phyloP scores from a whole-genome alignment of 306 rosid species.

The Potentilla sterilis region DNA sequence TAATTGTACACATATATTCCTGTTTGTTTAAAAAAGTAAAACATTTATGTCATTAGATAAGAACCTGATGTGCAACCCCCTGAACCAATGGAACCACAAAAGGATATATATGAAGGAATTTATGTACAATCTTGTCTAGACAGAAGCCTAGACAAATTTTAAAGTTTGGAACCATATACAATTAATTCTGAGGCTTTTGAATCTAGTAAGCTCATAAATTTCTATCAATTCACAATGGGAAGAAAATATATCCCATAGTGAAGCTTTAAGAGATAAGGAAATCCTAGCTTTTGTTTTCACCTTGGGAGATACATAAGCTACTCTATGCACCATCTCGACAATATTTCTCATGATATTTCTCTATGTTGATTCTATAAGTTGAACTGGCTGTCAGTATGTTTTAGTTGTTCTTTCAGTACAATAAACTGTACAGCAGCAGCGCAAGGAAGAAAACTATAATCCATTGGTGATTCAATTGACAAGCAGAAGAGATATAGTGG shows the following conservation, averaged over 20 bases:
- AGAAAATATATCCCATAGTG: conserved; percentile 44
- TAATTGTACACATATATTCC: not conserved
- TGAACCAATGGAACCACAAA: conserved; percentile 5
- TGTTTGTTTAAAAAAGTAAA: not conserved
- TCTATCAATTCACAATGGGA: conserved; percentile 41
- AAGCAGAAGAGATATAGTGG: conserved; percentile 56
- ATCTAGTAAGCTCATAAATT: conserved; percentile 33
- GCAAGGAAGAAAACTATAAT: conserved; percentile 39
- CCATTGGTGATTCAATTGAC: conserved; percentile 36
- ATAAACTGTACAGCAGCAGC: conserved; percentile 44
- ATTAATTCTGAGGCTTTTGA: conserved; percentile 10
- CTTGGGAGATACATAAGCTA: conserved; percentile 35
- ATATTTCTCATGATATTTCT: conserved; percentile 27
- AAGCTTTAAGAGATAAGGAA: conserved; percentile 32
- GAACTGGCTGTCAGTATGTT: conserved; percentile 34
- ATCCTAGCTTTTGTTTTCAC: conserved; percentile 41
- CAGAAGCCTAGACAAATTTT: conserved; percentile 22
- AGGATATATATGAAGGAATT: not conserved
- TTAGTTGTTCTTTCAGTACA: conserved; percentile 44
- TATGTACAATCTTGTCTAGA: conserved; percentile 21
- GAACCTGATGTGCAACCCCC: not conserved
- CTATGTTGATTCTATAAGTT: conserved; percentile 30
- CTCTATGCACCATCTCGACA: conserved; percentile 27
- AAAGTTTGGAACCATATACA: conserved; percentile 43
- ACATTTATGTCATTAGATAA: not conserved